Percentiles rank a stretch among this genome's conserved stretches.
These are phyloP conservation scores for Xylaria longipes DNA, from an alignment of 495 filamentous ascomycete species.

Conservation along the genomic window DNA sequence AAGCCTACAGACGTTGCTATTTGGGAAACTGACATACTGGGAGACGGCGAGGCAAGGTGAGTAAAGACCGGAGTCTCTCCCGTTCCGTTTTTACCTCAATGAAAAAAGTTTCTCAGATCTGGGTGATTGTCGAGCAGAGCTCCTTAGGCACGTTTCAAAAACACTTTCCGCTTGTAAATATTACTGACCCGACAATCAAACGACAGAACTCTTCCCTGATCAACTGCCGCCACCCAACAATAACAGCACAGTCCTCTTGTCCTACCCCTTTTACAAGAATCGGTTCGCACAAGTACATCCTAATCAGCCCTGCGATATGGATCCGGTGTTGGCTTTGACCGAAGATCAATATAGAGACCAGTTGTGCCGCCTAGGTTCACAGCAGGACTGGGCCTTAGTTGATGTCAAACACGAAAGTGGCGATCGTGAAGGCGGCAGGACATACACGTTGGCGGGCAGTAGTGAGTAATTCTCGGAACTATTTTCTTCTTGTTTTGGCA, in stretches of 20 bases:
- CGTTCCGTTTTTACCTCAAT: too few species aligned
- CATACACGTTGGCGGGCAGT: neutral
- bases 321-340: neutral
- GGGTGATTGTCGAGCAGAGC: neutral
- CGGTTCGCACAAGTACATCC: neutral
- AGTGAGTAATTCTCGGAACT: neutral
- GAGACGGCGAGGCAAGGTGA: neutral
- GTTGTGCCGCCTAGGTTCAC: neutral
- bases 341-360: neutral
- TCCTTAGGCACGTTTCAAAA: neutral
- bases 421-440: neutral
- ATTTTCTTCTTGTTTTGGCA: neutral
- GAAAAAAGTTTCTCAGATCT: too few species aligned
- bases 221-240: neutral
- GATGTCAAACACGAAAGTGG: neutral
- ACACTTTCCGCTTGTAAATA: neutral
- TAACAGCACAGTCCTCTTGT: slow-evolving; percentile 8
- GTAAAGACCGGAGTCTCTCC: neutral
- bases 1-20: slow-evolving; percentile 16
- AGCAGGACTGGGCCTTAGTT: slow-evolving; percentile 1
- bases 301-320: neutral
- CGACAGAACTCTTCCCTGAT: neutral
- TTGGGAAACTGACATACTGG: neutral
- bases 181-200: neutral
- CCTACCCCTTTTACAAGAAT: neutral